Base-by-base conservation (phyloP, 164 flowering plant species). In the Piper betle region DNA sequence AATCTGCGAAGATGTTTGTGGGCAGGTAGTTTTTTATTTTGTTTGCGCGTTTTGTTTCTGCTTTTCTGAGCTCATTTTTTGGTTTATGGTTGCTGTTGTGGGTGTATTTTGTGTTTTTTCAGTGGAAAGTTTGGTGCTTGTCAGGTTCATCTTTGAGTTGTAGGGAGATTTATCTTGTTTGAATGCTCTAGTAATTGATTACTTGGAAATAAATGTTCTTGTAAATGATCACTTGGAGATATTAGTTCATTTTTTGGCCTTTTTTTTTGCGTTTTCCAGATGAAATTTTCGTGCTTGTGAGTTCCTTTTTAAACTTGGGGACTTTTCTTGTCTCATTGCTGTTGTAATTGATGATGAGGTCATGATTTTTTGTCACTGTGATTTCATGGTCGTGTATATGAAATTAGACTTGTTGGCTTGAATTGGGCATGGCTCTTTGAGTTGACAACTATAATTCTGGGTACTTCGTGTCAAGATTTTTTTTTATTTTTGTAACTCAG, bases 1-100 rank as follows among this genome's bases (percentile, higher is more conserved):
- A 73, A 74, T 84, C 19, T 88, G 91, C 63, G 82, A 75, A 46
- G 87, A 78, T 19, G 81, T 86, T 65, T 86, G 93, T 69, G 87
- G 93, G 11, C 78, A 88, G 96, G 96, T 86, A 69, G 13, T 41
- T 61, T 11, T 55, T 59, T 9, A 40, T 0, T 19, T 25, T 7
- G 17, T 20, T 43, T 72, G 25, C 16, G 10, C 39, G 41, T 61
- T 9, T 38, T 3, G 15, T 15, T 39, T 39, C 41, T 39, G 16
- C 10, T 59, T 39, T 59, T 19, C 18, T 38, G 17, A 37, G 20
- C 50, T 4, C 38, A 11, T 18, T 18, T n/a, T n/a, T 2, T n/a
- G 33, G 39, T 37, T 5, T 5, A 42, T 52, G 16, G 46, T 53
- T 18, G 63, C n/a, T 33, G 18, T 11, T 60, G 40, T 39, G 6